Conservation (phyloP, 495 filamentous ascomycete genomes). For the Schizothecium vesticola region DNA sequence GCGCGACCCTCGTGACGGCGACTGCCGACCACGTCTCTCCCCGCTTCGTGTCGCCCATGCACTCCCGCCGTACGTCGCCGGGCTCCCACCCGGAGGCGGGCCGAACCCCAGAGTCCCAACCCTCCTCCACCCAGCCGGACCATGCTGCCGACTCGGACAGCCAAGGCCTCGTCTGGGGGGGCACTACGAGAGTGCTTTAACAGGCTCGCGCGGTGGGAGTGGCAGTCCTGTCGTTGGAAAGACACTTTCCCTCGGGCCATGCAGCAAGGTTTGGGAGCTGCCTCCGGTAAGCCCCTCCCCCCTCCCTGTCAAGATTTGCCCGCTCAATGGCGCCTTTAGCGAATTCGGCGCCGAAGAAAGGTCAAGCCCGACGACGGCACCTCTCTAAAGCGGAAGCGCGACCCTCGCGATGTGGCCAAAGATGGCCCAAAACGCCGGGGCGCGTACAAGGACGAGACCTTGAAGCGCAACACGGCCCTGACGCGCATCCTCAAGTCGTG, state of each 20-base stretch:
- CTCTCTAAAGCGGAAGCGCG: constrained; percentile 10
- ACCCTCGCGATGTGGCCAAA: constrained; percentile 1
- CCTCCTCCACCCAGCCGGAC: background rate
- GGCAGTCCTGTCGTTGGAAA: background rate
- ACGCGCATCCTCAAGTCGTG: constrained; percentile 26
- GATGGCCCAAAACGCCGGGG: constrained; percentile 18
- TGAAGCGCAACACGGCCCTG: constrained; percentile 22
- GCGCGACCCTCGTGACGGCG: background rate
- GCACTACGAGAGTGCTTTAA: background rate
- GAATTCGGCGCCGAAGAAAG: constrained; percentile 19
- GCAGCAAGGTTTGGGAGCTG: constrained; percentile 21
- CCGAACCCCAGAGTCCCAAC: background rate
- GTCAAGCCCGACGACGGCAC: constrained; percentile 5
- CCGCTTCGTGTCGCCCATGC: background rate
- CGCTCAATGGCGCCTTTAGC: constrained; percentile 1
- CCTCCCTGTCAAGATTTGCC: background rate
- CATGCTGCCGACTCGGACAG: background rate
- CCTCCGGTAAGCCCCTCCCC: constrained; percentile 12
- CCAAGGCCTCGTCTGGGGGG: background rate
- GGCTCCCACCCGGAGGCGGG: background rate
- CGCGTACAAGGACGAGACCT: constrained; percentile 19
- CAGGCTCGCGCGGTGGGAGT: background rate
- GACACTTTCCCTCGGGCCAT: constrained; percentile 4
- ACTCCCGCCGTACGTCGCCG: background rate
- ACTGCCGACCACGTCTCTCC: background rate